These are phyloP conservation scores for Trichoderma sp. DNA, from an alignment of 2,329 filamentous ascomycete species.

Conservation along the genomic window DNA sequence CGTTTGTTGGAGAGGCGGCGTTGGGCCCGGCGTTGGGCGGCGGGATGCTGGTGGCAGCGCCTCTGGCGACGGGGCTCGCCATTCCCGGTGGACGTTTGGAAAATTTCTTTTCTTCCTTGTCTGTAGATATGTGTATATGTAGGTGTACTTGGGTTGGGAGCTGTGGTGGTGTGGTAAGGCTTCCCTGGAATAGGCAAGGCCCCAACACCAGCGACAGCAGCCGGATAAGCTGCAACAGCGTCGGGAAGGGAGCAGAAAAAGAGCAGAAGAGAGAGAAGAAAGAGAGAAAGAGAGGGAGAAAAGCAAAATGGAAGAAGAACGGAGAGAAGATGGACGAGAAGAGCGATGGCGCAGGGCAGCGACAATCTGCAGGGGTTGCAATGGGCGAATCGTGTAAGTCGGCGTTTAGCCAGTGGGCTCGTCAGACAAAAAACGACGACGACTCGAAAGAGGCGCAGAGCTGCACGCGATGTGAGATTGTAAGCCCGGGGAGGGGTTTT, in stretches of 20 bases:
- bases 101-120: not conserved
- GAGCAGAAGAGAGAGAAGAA: too few relatives aligned
- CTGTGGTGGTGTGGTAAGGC: not conserved
- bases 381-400: slow-evolving; percentile 11
- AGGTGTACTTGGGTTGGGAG: not conserved
- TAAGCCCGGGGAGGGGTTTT: not conserved
- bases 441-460: slow-evolving; percentile 17
- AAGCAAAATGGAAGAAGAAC: not conserved
- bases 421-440: slow-evolving; percentile 6
- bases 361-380: not conserved
- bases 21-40: not conserved
- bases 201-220: not conserved
- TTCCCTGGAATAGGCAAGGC: not conserved
- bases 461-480: slow-evolving; percentile 19
- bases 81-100: not conserved
- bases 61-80: not conserved
- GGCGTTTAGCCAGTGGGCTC: not conserved
- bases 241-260: not conserved
- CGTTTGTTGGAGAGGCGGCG: not conserved
- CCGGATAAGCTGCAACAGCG: not conserved
- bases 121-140: not conserved
- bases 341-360: not conserved
- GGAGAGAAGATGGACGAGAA: too few relatives aligned
- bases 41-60: not conserved
- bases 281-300: not conserved